Conservation (phyloP, 805 yeast species). For the Monosporozyma aquatica region DNA sequence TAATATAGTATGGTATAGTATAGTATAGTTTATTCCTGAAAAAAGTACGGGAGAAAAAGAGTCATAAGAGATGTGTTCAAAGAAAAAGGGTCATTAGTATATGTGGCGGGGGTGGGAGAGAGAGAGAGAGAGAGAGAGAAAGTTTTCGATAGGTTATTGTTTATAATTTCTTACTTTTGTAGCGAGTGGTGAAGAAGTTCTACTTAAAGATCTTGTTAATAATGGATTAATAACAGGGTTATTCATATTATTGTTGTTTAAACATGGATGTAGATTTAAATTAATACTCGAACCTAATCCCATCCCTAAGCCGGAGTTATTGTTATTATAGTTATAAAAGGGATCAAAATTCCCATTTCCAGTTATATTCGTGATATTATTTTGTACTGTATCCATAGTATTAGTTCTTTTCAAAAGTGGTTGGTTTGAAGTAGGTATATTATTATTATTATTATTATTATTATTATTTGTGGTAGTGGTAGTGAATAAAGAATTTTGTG, state of each 20-base stretch:
- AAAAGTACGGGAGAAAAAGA: background rate
- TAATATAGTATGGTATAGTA: background rate
- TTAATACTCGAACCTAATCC: background rate
- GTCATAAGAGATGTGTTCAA: background rate
- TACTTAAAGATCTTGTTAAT: constrained; percentile 1
- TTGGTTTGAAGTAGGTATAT: background rate
- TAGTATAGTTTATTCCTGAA: background rate
- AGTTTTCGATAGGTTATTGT: background rate
- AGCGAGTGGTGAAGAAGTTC: constrained; percentile 8
- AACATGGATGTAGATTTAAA: background rate
- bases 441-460: too few relatives aligned
- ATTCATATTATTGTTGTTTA: too few relatives aligned
- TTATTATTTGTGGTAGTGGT: too few relatives aligned
- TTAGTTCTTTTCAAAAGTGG: background rate
- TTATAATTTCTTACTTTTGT: constrained; percentile 1
- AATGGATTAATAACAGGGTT: constrained; percentile 1
- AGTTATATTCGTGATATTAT: background rate
- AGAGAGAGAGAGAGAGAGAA: background rate
- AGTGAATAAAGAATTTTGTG: constrained; percentile 9
- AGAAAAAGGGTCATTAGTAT: too few relatives aligned
- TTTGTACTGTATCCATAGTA: constrained; percentile 1
- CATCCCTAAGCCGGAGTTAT: background rate
- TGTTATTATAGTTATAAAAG: too few relatives aligned
- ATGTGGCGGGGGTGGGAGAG: background rate
- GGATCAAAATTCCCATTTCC: background rate